A percentile compares a stretch with the other conserved stretches of the same genome.
These are phyloP conservation scores for Clonostachys chloroleuca DNA, from an alignment of 2,329 filamentous ascomycete species.

Conservation along the genomic window DNA sequence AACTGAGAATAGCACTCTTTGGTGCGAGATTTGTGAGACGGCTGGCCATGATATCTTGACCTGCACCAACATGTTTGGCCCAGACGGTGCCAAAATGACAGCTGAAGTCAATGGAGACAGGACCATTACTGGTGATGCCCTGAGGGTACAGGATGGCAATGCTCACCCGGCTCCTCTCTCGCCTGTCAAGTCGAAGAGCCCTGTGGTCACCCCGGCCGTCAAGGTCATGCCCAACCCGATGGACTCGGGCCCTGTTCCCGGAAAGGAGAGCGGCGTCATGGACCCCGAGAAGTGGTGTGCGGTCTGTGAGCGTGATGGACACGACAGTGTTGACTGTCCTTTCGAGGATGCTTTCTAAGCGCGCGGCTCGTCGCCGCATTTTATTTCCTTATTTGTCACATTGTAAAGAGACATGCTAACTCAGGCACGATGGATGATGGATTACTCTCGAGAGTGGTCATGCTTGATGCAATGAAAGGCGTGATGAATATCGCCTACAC, in stretches of 20 bases:
- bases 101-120: not conserved
- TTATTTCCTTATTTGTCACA: too few relatives aligned
- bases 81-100: conserved; percentile 26
- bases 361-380: too few relatives aligned
- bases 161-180: conserved; percentile 52
- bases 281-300: conserved; percentile 95
- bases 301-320: conserved; percentile 90
- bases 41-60: conserved; percentile 89
- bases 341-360: conserved; percentile 74
- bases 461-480: too few relatives aligned
- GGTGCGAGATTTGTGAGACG: conserved; percentile 95
- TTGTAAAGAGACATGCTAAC: too few relatives aligned
- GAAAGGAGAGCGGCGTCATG: conserved; percentile 72
- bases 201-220: conserved; percentile 29
- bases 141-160: conserved; percentile 23
- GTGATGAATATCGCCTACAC: too few relatives aligned
- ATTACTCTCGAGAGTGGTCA: too few relatives aligned
- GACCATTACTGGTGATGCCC: conserved; percentile 8
- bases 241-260: conserved; percentile 66
- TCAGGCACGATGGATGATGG: too few relatives aligned
- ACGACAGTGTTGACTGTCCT: conserved; percentile 92
- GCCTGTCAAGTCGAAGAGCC: conserved; percentile 41
- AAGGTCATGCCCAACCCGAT: conserved; percentile 55
- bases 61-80: conserved; percentile 83
- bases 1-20: conserved; percentile 70